These are phyloP conservation scores for Trichosanthes cucumerina DNA, from an alignment of 306 rosid species.

Conservation along the genomic window DNA sequence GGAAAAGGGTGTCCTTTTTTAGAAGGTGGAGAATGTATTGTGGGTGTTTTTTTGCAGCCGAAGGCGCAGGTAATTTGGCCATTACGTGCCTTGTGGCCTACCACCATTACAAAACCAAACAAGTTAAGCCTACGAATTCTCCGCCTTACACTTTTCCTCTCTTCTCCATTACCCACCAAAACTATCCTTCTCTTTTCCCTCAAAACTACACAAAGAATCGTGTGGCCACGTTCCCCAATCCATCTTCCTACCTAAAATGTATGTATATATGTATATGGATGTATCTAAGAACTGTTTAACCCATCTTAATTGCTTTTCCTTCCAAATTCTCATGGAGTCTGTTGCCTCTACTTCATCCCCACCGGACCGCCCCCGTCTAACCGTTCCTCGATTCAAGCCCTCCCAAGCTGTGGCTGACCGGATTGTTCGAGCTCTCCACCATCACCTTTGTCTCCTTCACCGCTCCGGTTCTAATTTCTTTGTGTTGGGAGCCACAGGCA, in stretches of 20 bases:
- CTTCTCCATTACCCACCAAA: not conserved
- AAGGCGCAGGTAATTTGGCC: not conserved
- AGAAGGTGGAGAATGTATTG: not conserved
- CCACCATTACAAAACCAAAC: slow-evolving; percentile 1
- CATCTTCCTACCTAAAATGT: not conserved
- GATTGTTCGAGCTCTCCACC: slow-evolving; percentile 60
- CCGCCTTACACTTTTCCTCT: not conserved
- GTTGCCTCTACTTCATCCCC: slow-evolving; percentile 39
- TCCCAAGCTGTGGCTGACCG: slow-evolving; percentile 51
- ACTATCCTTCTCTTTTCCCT: not conserved
- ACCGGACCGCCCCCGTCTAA: slow-evolving; percentile 7
- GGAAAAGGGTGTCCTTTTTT: not conserved
- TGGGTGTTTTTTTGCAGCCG: not conserved
- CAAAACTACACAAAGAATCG: slow-evolving; percentile 6
- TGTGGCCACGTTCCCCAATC: not conserved
- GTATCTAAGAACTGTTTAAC: not conserved
- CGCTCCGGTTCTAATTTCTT: slow-evolving; percentile 55
- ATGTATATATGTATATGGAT: not conserved
- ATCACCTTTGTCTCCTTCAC: slow-evolving; percentile 69
- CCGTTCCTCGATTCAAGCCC: slow-evolving; percentile 27
- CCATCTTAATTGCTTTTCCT: not conserved
- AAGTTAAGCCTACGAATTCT: slow-evolving; percentile 1
- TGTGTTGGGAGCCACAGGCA: slow-evolving; percentile 70
- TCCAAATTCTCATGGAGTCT: slow-evolving; percentile 37
- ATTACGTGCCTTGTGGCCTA: slow-evolving; percentile 12